Evolutionary conservation across 2,329 filamentous ascomycete genomes (phyloP).

Genomic region (Dactylellina parvicollis): DNA sequence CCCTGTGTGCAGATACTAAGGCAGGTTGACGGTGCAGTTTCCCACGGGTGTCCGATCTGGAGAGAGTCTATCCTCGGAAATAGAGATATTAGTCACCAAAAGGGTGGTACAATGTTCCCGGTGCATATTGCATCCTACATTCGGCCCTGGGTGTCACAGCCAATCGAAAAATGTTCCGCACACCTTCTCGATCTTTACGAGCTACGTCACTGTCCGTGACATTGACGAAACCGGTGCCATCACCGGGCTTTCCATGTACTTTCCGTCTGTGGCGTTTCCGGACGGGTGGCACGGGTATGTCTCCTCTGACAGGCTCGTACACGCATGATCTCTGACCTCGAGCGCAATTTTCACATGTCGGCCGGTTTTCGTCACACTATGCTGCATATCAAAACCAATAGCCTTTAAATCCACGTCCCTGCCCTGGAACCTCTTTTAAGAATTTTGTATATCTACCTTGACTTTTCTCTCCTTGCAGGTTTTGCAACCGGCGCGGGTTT

Average conservation of each 20-base stretch:
- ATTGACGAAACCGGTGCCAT: neutral
- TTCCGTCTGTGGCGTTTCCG: neutral
- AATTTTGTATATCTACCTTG: neutral
- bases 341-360: constrained; percentile 7
- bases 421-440: too few species aligned
- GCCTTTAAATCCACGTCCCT: too few species aligned
- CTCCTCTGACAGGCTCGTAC: constrained; percentile 9
- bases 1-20: neutral
- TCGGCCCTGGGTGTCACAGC: too few species aligned
- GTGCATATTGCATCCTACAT: too few species aligned
- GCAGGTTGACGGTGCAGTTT: neutral
- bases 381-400: neutral
- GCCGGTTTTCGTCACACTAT: constrained; percentile 10
- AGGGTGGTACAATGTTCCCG: too few species aligned
- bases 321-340: neutral
- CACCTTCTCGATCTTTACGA: neutral
- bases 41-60: neutral
- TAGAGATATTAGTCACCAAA: too few species aligned
- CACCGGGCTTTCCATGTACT: neutral
- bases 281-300: constrained; percentile 6
- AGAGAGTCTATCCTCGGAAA: too few species aligned
- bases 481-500: constrained; percentile 10
- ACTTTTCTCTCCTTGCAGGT: constrained; percentile 6
- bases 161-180: neutral
- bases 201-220: neutral